Base-by-base conservation (phyloP, 805 yeast genomes). In the Wickerhamiella spandovensis region DNA sequence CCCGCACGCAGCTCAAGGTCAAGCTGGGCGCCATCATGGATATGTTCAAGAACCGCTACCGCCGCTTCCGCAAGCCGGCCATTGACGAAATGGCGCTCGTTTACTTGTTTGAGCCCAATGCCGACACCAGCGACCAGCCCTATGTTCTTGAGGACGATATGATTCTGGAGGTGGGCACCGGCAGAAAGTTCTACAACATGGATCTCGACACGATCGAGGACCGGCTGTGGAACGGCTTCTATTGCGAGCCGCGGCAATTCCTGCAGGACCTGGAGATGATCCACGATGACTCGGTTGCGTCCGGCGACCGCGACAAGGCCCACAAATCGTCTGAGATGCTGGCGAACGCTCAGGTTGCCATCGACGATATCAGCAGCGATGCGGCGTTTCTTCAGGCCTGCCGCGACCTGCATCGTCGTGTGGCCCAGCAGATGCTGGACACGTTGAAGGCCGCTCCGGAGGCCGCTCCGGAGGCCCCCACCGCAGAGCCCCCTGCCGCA, bases 211-310 rank as follows among this genome's bases (percentile, higher is more conserved):
- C 88, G 17, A 78, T 92, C 32, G 98, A 92, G 61, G 97, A 92
- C 63, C 73, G 98, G 52, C 67, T 92, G 49, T 92, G 98, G 98
- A 92, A 92, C 65, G 98, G 98, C 0, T 92, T 68, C 64, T 92
- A 92, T 61, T 81, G 86, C 38, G 96, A 88, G 59, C 97, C 97
- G 13, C 81, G 79, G 56, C 97, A 92, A 63, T 90, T 84, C 61
- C 68, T 89, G 58, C 78, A 76, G 56, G 98, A 92, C 62, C 75
- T 92, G 43, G 87, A 82, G 60, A 74, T 84, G 78, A 90, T 92
- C 38, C 81, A 84, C 43, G 73, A 73, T 32, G 99, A 92, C 68
- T 76, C 95, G 0, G 72, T 74, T 32, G 77, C 80, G 0, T 67
- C 75, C 2, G 86, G 85, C 0, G 97, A 90, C 56, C 74, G 97